Evolutionary conservation across 2,329 filamentous ascomycete genomes (phyloP).

Genomic region (Colletotrichum melonis): DNA sequence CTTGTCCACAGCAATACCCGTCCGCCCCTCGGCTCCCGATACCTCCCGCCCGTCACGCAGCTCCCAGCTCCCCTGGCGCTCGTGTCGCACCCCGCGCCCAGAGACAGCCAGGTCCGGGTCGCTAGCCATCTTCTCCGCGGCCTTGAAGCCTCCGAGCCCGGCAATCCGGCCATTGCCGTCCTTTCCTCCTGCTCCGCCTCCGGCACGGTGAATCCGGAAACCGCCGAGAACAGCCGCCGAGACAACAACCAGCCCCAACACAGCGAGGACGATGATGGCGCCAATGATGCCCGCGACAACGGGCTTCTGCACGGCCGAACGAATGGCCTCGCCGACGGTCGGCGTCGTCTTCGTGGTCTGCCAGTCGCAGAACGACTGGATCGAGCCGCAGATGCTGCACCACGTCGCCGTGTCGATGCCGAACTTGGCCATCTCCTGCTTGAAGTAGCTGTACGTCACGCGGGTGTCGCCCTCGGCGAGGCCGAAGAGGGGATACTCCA

Average conservation of each 20-base stretch:
- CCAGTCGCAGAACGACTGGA: slow-evolving; percentile 51
- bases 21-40: slow-evolving; percentile 7
- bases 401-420: slow-evolving; percentile 50
- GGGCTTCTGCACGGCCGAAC: slow-evolving; percentile 41
- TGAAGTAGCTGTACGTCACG: slow-evolving; percentile 54
- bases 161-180: slow-evolving; percentile 26
- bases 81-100: slow-evolving; percentile 48
- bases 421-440: slow-evolving; percentile 48
- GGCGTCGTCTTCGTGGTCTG: background rate
- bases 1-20: slow-evolving; percentile 40
- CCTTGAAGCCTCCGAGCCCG: slow-evolving; percentile 54
- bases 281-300: slow-evolving; percentile 60
- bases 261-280: slow-evolving; percentile 51
- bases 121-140: slow-evolving; percentile 55
- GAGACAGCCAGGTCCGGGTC: slow-evolving; percentile 57
- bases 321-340: background rate
- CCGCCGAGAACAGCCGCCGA: slow-evolving; percentile 48
- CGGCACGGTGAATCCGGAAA: slow-evolving; percentile 43
- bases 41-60: slow-evolving; percentile 44
- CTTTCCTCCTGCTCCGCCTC: background rate
- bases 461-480: slow-evolving; percentile 44
- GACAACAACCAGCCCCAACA: slow-evolving; percentile 47
- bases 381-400: slow-evolving; percentile 55
- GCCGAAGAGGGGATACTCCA: slow-evolving; percentile 54
- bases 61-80: slow-evolving; percentile 63